These are phyloP conservation scores for Pyrus pyrifolia DNA, from an alignment of 306 rosid genomes.

Conservation along the genomic window DNA sequence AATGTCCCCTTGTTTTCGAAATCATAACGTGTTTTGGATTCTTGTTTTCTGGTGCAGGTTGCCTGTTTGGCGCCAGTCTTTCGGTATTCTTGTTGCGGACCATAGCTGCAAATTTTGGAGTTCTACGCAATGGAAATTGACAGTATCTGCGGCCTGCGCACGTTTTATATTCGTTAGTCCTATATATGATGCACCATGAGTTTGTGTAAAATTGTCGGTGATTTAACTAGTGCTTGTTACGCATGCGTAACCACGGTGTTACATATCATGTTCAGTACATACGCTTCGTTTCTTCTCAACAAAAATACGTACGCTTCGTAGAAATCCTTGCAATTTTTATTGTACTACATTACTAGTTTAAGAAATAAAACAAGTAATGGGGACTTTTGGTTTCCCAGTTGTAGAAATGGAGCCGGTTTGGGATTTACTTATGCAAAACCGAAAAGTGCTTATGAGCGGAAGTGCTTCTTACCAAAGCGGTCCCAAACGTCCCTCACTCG, in stretches of 20 bases:
- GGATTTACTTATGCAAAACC: neutral
- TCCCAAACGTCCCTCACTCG: neutral
- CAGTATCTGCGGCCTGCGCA: neutral
- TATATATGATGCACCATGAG: neutral
- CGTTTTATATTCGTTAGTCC: neutral
- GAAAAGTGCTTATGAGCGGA: neutral
- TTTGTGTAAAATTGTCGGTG: neutral
- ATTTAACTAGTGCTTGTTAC: neutral
- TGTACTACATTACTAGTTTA: neutral
- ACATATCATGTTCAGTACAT: neutral
- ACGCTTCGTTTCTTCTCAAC: neutral
- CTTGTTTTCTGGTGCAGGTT: slow-evolving; percentile 13
- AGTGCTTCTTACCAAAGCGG: neutral
- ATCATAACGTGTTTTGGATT: neutral
- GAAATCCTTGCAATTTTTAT: neutral
- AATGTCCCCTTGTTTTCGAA: neutral
- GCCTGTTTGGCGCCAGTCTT: neutral
- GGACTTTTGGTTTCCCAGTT: neutral
- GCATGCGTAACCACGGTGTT: neutral
- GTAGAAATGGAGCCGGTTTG: neutral
- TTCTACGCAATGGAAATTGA: neutral
- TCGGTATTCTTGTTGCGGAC: slow-evolving; percentile 3
- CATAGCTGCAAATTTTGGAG: neutral
- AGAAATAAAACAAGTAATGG: neutral
- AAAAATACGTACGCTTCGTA: neutral